A percentile compares a stretch with the other conserved stretches of the same genome.
These are phyloP conservation scores for Capronia americana DNA, from an alignment of 2,329 filamentous ascomycete genomes.

Conservation along the genomic window DNA sequence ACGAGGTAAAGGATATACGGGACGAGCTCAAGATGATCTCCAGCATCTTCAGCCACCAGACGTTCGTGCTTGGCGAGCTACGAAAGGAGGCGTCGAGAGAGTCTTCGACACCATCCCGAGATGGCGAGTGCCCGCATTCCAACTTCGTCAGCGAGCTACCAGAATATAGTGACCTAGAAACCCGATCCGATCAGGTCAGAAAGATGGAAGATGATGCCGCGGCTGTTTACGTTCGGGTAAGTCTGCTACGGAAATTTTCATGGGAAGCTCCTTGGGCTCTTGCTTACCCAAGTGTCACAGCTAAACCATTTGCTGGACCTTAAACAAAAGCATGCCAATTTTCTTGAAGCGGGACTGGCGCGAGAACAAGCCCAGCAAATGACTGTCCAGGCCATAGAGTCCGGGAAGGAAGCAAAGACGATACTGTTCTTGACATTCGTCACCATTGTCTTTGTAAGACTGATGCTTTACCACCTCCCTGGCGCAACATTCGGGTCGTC, in stretches of 20 bases:
- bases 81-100: neutral
- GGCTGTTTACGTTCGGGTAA: neutral
- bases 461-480: neutral
- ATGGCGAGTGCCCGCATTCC: neutral
- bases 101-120: neutral
- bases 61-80: neutral
- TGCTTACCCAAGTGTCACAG: neutral
- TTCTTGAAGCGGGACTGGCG: neutral
- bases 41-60: constrained; percentile 3
- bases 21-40: constrained; percentile 6
- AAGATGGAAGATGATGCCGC: constrained; percentile 4
- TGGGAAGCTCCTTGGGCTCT: neutral
- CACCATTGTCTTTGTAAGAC: constrained; percentile 8
- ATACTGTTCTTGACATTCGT: neutral
- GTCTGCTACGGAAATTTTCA: neutral
- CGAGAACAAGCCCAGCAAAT: neutral
- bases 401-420: constrained; percentile 1
- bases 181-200: neutral
- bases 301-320: neutral
- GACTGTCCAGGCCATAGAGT: neutral
- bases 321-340: constrained; percentile 2
- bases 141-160: constrained; percentile 1
- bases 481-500: neutral
- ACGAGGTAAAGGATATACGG: constrained; percentile 1
- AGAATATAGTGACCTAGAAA: neutral